Base-by-base conservation (phyloP, 2,329 filamentous ascomycete species). In the Beauveria sp. region DNA sequence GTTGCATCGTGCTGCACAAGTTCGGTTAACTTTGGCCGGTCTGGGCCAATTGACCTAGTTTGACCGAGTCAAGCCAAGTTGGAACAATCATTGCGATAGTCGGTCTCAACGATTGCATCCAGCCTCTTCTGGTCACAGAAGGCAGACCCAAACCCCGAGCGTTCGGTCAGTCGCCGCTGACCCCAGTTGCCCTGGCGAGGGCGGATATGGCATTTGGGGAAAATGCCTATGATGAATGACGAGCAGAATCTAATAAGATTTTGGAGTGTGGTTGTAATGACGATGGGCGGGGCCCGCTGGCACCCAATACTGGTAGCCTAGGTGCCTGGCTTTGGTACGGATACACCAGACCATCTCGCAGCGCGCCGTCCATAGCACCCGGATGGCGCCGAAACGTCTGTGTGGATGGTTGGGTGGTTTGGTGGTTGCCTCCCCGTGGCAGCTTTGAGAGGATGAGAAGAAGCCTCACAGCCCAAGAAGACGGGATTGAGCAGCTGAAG, bases 191-290 rank as follows among this genome's bases (percentile, higher is more conserved):
- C 58, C 50, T 54, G 40, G 20, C 58, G 48, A 60, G 58, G 49
- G 57, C 24, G 26, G 38, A 9, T 40, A 60, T 52, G 48, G 48
- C 58, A 60, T 60, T 53, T 42, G 46, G 40, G 18, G 26, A 45
- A 40, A 43, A 28, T 48, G 28, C 58, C 50, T 34, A 48, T 57
- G 42, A 48, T 26, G 50, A 24, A 58, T 34, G 55, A 40, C 54
- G n/a, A 43, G 26, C 42, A 14, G 43, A 51, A 60, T 60, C 50
- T 53, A 46, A 48, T 50, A 60, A 38, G 34, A 38, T 38, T 60
- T 52, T 45, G 48, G 57, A 52, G 57, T 43, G 38, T 49, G 55
- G 49, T 46, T 20, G 49, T 53, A 60, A 60, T 60, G 48, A 53
- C 20, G 50, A 60, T 54, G 26, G 28, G 50, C 58, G 58, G 49